Conservation (phyloP, 768 basidiomycete genomes). For the Russula sp. region DNA sequence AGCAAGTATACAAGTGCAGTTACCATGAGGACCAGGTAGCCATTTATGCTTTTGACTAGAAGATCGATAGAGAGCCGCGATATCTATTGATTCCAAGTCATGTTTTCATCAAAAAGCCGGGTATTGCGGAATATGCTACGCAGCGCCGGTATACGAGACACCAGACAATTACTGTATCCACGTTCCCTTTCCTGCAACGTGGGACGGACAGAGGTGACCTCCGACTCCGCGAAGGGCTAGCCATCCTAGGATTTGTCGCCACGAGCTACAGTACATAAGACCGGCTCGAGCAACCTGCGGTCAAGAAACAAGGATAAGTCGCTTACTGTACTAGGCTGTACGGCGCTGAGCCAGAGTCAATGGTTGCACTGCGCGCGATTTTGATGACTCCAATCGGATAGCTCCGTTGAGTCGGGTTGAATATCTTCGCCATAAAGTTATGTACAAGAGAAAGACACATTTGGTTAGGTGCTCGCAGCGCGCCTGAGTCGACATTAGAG, state of each 20-base stretch:
- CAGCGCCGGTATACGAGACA: conserved; percentile 1
- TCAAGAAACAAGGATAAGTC: not conserved
- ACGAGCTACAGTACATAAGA: conserved; percentile 4
- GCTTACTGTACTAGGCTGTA: conserved; percentile 18
- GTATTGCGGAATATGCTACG: not conserved
- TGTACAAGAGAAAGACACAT: not conserved
- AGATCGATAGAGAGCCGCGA: not conserved
- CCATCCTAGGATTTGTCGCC: not conserved
- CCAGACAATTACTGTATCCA: not conserved
- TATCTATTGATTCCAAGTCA: not conserved
- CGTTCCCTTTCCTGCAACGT: not conserved
- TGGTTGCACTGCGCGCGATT: not conserved
- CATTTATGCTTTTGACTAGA: conserved; percentile 10
- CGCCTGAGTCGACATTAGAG: not conserved
- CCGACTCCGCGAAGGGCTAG: conserved; percentile 8
- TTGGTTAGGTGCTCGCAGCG: not conserved
- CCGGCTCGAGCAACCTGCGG: conserved; percentile 16
- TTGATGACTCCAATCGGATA: not conserved
- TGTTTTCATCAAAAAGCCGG: conserved; percentile 13
- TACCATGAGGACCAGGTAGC: not conserved
- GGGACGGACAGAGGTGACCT: not conserved
- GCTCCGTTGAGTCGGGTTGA: not conserved
- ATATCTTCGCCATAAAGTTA: not conserved
- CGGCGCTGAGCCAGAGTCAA: conserved; percentile 6
- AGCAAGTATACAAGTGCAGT: conserved; percentile 1